A percentile compares a stretch with the other conserved stretches of the same genome.
Conservation (phyloP, 441 rosid genomes). For the Euphorbia neoarborescens region DNA sequence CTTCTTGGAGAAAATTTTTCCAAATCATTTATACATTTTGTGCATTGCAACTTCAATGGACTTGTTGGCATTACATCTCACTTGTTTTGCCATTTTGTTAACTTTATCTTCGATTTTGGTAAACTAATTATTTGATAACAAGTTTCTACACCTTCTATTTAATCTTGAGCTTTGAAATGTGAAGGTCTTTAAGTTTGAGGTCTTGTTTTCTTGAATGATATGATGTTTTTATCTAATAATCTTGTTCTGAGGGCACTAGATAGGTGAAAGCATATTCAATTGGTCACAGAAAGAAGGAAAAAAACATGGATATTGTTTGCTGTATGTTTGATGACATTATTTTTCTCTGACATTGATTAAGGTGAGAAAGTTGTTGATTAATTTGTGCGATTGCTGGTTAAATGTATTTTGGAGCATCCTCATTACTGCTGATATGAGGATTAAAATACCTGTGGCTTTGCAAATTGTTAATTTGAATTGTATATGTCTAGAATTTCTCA, state of each 20-base stretch:
- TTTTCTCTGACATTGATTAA: not conserved
- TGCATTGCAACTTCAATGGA: not conserved
- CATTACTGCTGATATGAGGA: not conserved
- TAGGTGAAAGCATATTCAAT: not conserved
- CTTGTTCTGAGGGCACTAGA: not conserved
- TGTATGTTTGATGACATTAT: not conserved
- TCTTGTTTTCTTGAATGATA: not conserved
- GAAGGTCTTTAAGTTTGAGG: not conserved
- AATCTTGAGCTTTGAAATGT: not conserved
- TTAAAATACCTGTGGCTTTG: not conserved
- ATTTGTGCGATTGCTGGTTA: not conserved
- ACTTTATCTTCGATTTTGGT: not conserved
- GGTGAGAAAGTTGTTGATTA: not conserved
- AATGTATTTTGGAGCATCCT: not conserved
- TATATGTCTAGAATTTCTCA: not conserved
- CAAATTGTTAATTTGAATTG: not conserved
- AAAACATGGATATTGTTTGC: not conserved
- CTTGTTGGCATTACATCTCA: no score
- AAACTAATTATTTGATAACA: not conserved
- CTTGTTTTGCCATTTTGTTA: not conserved
- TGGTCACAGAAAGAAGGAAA: not conserved
- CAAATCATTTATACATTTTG: not conserved
- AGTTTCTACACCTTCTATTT: not conserved
- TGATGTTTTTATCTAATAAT: not conserved
- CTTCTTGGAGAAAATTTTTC: not conserved